Evolutionary conservation across 495 filamentous ascomycete genomes (phyloP), one percentile per base, ranked within the genome.

Genomic region (Penicillium parvum): DNA sequence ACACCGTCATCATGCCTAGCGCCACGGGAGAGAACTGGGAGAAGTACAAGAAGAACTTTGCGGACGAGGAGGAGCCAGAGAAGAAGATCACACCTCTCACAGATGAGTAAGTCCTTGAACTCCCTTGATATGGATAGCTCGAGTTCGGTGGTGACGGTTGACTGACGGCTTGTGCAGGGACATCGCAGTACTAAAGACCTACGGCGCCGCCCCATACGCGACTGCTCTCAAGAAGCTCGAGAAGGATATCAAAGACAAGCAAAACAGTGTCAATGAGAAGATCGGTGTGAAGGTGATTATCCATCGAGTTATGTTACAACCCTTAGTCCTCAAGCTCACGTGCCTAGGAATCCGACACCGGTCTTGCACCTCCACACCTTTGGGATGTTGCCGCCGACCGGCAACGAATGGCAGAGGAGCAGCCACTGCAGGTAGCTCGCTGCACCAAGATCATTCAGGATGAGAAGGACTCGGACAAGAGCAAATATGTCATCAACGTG

Each of bases 401-500:
- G 52, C 91, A 96, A 78, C 87, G 92, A 41, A 97, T 98, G 92
- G 81, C 81, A 27, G 92, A 98, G 65, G 92, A 98, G 72, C 92
- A 98, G 61, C 94, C 92, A 16, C 74, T 98, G 51, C 92, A 98
- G 71, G 92, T 98, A 26, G 94, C 92, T 51, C 80, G 92, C 51
- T 98, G 92, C 75, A 98, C 92, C 37, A 98, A 98, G 77, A 98
- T 98, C 65, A 98, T 98, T 47, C 82, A 86, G 43, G 90, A 95
- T 66, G 92, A 95, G 63, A 92, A 95, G 71, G 90, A 98, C 71
- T 71, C 84, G 21, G 88, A 95, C 53, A 98, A 98, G 80, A 92
- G 85, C 79, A 97, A 97, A 83, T 98, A 98, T 75, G 90, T 98
- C 59, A 98, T 98, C 78, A 98, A 97, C 68, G 92, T 98, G 52